A percentile compares a stretch with the other conserved stretches of the same genome.
Evolutionary conservation across 2,329 filamentous ascomycete species (phyloP).

Genomic region (Colletotrichum lupini): DNA sequence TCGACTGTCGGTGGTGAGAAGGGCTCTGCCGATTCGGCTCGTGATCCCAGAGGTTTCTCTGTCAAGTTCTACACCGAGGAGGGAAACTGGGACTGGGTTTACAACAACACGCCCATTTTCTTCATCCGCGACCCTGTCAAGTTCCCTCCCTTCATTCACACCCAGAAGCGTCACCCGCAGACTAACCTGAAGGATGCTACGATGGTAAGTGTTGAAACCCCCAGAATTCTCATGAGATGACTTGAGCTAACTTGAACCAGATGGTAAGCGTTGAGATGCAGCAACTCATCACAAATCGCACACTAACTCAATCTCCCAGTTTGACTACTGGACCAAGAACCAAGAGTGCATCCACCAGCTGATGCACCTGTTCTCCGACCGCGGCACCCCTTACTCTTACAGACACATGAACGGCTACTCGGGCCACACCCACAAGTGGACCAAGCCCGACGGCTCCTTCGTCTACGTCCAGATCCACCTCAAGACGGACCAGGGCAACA

Average conservation of each 20-base stretch:
- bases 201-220: slow-evolving; percentile 54
- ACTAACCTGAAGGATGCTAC: slow-evolving; percentile 78
- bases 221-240: not conserved
- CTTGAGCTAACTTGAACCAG: slow-evolving; percentile 10
- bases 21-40: slow-evolving; percentile 76
- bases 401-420: slow-evolving; percentile 76
- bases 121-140: slow-evolving; percentile 80
- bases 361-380: slow-evolving; percentile 74
- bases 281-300: not conserved
- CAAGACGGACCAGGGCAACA: slow-evolving; percentile 71
- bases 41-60: slow-evolving; percentile 78
- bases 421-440: slow-evolving; percentile 72
- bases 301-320: slow-evolving; percentile 47
- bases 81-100: slow-evolving; percentile 79
- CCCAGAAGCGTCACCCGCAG: slow-evolving; percentile 79
- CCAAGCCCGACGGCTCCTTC: slow-evolving; percentile 73
- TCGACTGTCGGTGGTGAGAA: slow-evolving; percentile 81
- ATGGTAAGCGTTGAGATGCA: slow-evolving; percentile 8
- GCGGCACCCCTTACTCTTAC: slow-evolving; percentile 73
- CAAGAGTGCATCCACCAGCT: slow-evolving; percentile 73
- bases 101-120: slow-evolving; percentile 83
- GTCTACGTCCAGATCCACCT: slow-evolving; percentile 74
- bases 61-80: slow-evolving; percentile 78
- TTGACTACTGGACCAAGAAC: slow-evolving; percentile 64
- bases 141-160: slow-evolving; percentile 81